Evolutionary conservation across 2,329 filamentous ascomycete species (phyloP), one percentile per base, ranked within the genome.

Genomic region (Neodidymelliopsis sp.): DNA sequence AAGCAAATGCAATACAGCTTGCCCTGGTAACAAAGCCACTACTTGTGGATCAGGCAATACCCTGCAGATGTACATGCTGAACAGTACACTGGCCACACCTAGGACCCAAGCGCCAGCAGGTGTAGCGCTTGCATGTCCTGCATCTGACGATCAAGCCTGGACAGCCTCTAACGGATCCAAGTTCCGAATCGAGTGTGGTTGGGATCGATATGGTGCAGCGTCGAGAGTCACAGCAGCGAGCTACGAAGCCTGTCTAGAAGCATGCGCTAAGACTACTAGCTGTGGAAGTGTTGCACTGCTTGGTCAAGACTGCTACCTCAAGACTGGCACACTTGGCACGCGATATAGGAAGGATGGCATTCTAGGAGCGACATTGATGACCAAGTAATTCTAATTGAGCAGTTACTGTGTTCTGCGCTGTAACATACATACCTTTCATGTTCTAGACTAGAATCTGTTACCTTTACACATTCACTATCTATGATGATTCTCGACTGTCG

Each of bases 1-100:
- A 18, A 40, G 37, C 36, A 41, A 24, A 25, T 48, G 36, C 19
- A 48, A 18, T 30, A 47, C 23, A 11, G 25, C 25, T 18, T 47
- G 44, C 20, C 34, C 44, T 20, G 44, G 44, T n/a, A 29, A 47
- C 18, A 29, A 29, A 8, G 16, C 29, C 11, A 29, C 18, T 3
- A n/a, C 24, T 7, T 47, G 44, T 33, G 36, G 36, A 40, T 33
- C 36, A 2, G 30, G 36, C 36, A 39, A 18, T 6, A 40, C 29
- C 10, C 11, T 48, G 24, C 44, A 48, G 44, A 41, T 48, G 36
- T 48, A 48, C 13, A 41, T 41, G 37, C 30, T 48, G 3, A 48
- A 48, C 19, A 48, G 37, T 25, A 48, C 44, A 4, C n/a, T 48
- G 11, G 36, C 36, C 3, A 30, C 44, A 10, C 44, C 37, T 4